phyloP scores from a whole-genome alignment of 2,329 filamentous ascomycete species.

The Paracoccidioides lutzii region DNA sequence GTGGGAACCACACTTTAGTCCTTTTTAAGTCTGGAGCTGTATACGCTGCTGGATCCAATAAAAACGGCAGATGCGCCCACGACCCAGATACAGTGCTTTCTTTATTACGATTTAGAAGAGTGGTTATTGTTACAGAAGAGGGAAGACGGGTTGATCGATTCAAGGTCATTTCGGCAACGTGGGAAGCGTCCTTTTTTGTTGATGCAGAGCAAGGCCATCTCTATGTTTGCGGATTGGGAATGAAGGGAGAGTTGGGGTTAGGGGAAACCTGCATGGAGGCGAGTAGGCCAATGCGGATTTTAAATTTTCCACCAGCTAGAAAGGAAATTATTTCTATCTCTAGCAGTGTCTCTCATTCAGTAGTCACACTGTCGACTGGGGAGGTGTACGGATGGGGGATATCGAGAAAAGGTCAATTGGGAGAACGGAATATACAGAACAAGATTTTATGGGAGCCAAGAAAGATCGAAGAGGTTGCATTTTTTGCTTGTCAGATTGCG shows the following conservation, averaged over 20 bases:
- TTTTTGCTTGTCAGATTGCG: constrained; percentile 52
- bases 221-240: constrained; percentile 52
- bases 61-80: constrained; percentile 32
- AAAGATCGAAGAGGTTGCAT: constrained; percentile 45
- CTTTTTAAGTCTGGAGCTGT: constrained; percentile 47
- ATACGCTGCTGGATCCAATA: constrained; percentile 53
- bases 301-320: constrained; percentile 50
- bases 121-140: constrained; percentile 13
- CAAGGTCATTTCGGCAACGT: constrained; percentile 55
- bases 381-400: constrained; percentile 81
- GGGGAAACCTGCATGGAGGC: constrained; percentile 28
- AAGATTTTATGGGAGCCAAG: constrained; percentile 46
- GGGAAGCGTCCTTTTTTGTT: constrained; percentile 60
- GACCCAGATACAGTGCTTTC: constrained; percentile 1
- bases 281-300: constrained; percentile 36
- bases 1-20: constrained; percentile 79
- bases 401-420: constrained; percentile 73
- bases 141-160: constrained; percentile 19
- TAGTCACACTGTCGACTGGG: constrained; percentile 61
- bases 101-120: constrained; percentile 17
- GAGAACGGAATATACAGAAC: constrained; percentile 37
- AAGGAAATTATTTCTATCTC: constrained; percentile 51
- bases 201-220: constrained; percentile 34
- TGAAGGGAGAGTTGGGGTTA: constrained; percentile 60
- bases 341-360: constrained; percentile 65